Evolutionary conservation across 2,329 filamentous ascomycete species (phyloP), one percentile per base, ranked within the genome.

Genomic region (Fusarium sp.): DNA sequence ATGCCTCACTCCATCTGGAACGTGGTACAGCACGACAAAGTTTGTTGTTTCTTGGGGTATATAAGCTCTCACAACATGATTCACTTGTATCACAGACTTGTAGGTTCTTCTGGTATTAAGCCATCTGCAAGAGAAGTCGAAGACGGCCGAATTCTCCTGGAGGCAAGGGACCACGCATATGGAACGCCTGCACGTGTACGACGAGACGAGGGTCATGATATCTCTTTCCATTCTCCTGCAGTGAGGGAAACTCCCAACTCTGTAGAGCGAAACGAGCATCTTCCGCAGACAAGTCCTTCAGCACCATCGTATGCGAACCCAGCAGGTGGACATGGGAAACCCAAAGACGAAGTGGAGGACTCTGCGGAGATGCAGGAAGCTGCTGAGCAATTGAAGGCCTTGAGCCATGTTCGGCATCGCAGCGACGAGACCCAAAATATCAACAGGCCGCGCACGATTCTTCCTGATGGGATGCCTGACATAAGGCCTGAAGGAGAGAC

Each of bases 351-450:
- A 20, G 80, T 80, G 11, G 90, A 91, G 76, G 90, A 91, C 64
- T 90, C 90, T n/a, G 90, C 88, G 14, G 90, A 92, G 81, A 91
- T 92, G 89, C 89, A 92, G 74, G 89, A 91, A 79, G 90, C 90
- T 26, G 90, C 90, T 8, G 90, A 92, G 77, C 90, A 92, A 79
- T 84, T 92, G 11, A 91, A 92, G 76, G 90, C 90, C 4, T 80
- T 92, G 47, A 91, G 90, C 74, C 90, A 92, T 75, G 87, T 91
- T 60, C 86, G 90, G 6, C 89, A 89, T 68, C 78, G 85, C 24
- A 88, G 87, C 69, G 87, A 87, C 63, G 87, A 89, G 50, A 73
- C 79, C 2, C 75, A 77, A 14, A 71, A 69, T 18, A 77, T 75
- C 6, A 78, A 78, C 48, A 76, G 83, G 18, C 77, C 77, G 36